A percentile compares a stretch with the other conserved stretches of the same genome.
Conservation (phyloP, 192 early-diverging fungal species). For the Coemansia sp. region DNA sequence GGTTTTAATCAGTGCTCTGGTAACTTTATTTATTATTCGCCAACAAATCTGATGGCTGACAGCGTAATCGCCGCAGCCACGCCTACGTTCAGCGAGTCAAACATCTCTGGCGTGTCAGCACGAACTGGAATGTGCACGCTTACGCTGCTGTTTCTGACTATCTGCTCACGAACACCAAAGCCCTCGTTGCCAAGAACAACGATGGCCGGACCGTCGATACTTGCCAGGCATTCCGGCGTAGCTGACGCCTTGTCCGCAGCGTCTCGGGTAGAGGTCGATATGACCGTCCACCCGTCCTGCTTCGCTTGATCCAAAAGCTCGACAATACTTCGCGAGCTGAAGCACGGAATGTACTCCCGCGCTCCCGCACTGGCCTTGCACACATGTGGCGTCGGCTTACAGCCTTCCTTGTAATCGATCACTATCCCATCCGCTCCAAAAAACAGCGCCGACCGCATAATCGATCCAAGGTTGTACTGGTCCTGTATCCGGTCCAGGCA, state of each 20-base stretch:
- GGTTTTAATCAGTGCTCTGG: too few species aligned
- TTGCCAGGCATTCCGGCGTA: constrained; percentile 7
- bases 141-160: constrained; percentile 19
- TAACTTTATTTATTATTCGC: constrained; percentile 6
- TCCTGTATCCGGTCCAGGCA: constrained; percentile 38
- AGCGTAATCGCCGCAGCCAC: constrained; percentile 47
- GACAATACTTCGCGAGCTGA: not conserved
- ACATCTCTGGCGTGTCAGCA: constrained; percentile 18
- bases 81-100: constrained; percentile 53
- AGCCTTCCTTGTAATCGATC: constrained; percentile 8
- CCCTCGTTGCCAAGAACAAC: constrained; percentile 50
- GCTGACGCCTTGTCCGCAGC: not conserved
- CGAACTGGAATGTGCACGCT: constrained; percentile 33
- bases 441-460: constrained; percentile 45
- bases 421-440: constrained; percentile 50
- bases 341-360: constrained; percentile 34
- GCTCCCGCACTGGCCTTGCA: constrained; percentile 47
- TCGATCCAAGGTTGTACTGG: constrained; percentile 41
- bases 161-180: constrained; percentile 11
- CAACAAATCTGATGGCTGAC: constrained; percentile 17
- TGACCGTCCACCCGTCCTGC: constrained; percentile 30
- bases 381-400: constrained; percentile 22
- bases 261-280: constrained; percentile 18
- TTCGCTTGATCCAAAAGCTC: constrained; percentile 12
- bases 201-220: constrained; percentile 23